These are phyloP conservation scores for Mortierella sp. DNA, from an alignment of 371 early-diverging fungal genomes.

Conservation along the genomic window DNA sequence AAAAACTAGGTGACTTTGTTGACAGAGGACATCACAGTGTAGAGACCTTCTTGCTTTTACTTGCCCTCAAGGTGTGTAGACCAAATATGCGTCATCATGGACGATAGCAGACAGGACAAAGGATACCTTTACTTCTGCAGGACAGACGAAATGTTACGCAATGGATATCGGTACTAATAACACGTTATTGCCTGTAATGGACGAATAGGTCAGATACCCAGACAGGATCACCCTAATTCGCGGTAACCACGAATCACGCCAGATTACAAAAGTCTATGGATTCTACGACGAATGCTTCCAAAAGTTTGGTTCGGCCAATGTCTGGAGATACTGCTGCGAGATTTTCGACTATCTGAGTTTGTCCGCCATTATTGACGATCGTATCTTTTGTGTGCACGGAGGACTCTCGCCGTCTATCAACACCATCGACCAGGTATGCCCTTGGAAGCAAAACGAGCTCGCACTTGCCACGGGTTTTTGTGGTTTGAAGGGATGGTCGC, in stretches of 20 bases:
- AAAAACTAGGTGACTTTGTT: slow-evolving; percentile 95
- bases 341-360: slow-evolving; percentile 98
- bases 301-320: slow-evolving; percentile 97
- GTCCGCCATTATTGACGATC: slow-evolving; percentile 95
- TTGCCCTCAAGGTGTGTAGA: slow-evolving; percentile 91
- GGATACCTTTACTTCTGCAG: too few species aligned
- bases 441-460: background rate
- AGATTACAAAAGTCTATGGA: slow-evolving; percentile 99
- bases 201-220: slow-evolving; percentile 85
- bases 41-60: slow-evolving; percentile 98
- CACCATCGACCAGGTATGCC: slow-evolving; percentile 92
- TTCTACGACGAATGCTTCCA: slow-evolving; percentile 99
- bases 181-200: background rate
- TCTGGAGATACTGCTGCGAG: slow-evolving; percentile 99
- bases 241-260: slow-evolving; percentile 99
- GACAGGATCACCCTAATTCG: slow-evolving; percentile 97
- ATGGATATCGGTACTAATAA: background rate
- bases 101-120: background rate
- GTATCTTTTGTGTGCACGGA: slow-evolving; percentile 98
- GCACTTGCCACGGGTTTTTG: background rate
- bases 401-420: slow-evolving; percentile 96
- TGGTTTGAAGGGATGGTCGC: background rate
- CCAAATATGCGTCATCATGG: slow-evolving; percentile 33
- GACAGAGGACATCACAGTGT: slow-evolving; percentile 99
- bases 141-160: background rate